Conservation (phyloP, 371 early-diverging fungal genomes). For the Mortierella sp. region DNA sequence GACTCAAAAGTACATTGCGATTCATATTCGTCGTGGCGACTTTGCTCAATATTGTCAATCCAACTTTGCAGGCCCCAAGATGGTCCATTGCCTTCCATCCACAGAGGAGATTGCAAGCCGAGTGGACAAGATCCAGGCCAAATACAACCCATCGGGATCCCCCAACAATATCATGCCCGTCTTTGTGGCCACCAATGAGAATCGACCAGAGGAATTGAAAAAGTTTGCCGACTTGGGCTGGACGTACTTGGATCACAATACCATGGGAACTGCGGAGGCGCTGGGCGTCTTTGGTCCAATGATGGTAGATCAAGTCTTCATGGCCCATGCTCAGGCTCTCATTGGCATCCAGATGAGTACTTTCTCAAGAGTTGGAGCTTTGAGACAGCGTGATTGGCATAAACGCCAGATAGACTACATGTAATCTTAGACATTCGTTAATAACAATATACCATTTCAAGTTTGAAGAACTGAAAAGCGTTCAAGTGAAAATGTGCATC, state of each 20-base stretch:
- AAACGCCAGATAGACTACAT: conserved; percentile 34
- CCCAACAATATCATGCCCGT: conserved; percentile 27
- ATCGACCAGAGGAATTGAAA: conserved; percentile 44
- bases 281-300: conserved; percentile 47
- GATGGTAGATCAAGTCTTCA: conserved; percentile 48
- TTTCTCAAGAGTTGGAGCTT: conserved; percentile 44
- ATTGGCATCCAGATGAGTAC: conserved; percentile 50
- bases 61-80: conserved; percentile 37
- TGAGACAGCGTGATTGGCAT: conserved; percentile 49
- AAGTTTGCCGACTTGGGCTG: conserved; percentile 48
- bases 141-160: conserved; percentile 15
- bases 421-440: no score
- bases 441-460: no score
- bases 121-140: conserved; percentile 31
- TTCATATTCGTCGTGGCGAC: conserved; percentile 47
- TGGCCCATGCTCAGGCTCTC: conserved; percentile 39
- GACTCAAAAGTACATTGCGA: conserved; percentile 34
- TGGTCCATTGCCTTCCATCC: conserved; percentile 44
- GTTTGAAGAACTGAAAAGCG: no score
- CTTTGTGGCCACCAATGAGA: conserved; percentile 48
- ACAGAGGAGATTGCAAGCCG: conserved; percentile 39
- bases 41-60: conserved; percentile 45
- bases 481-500: no score
- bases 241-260: conserved; percentile 38
- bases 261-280: conserved; percentile 32